Evolutionary conservation across 306 rosid species (phyloP), one percentile per base, ranked within the genome.

Genomic region (Castanea sativa): DNA sequence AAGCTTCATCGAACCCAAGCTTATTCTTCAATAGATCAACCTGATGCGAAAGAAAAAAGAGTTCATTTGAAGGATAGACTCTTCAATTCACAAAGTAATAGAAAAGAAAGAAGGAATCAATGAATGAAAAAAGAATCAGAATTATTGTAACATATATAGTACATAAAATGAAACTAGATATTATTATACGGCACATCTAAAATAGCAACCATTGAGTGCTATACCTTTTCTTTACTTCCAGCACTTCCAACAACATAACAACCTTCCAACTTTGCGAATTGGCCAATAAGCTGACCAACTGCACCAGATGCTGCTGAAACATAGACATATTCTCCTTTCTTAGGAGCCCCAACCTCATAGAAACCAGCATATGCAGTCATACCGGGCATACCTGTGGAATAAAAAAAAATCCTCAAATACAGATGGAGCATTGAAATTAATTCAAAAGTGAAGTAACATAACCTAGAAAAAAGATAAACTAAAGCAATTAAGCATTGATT

Each of bases 1-100:
- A 73, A 52, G 55, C 83, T 14, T 73, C 74, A n/a, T 80, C 27
- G 10, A 80, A 80, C 14, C 83, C 83, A 19, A 80, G 72, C 33
- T 73, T 35, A 41, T 73, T 73, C 74, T 80, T 80, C 68, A 80
- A 53, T 6, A 80, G 23, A 55, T 73, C 83, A 18, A 80, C 61
- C 83, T 73, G 8, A 65, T 3, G 5, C 20, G 15, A 13, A 6
- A 27, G n/a, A 29, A 8, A 63, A 14, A 33, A 29, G 1, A 58
- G 13, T 55, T 70, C 27, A 35, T 16, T 58, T 58, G 25, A 58
- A 21, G 64, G 64, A 58, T 58, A 58, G 29, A n/a, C 23, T 45
- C 52, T 45, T 45, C 52, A 45, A 11, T 45, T 45, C 52, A 9
- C 52, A 45, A 45, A 45, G 14, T 0, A 45, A 38, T 38, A 38